Base-by-base conservation (phyloP, 176 grass and related monocot species). In the Musa acuminata region DNA sequence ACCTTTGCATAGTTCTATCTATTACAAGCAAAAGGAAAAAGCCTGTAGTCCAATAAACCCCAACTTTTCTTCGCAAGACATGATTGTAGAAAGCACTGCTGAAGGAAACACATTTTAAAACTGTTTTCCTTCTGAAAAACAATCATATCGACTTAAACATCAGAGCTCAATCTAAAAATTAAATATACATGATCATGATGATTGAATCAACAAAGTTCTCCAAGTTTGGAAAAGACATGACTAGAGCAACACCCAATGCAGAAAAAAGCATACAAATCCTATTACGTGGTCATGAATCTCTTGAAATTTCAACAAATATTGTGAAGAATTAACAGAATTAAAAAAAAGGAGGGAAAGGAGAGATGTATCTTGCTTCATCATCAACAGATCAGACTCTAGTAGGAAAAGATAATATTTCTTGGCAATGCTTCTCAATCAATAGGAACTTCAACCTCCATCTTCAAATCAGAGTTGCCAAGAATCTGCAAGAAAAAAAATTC, bases 381-480 rank as follows among this genome's bases (percentile, higher is more conserved):
- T 43, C 35, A 43, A 43, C 35, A 21, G 48, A 19, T 0, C 16
- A 11, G 67, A 20, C 12, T 13, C 67, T 8, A 70, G 17, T 70
- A 20, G 67, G 21, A 50, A n/a, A 13, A 50, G n/a, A 70, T 14
- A 50, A 1, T 14, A 9, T 17, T 48, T n/a, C 17, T 8, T 16
- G 21, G 62, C 4, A 64, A 64, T 69, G 72, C 64, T 79, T 80
- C 55, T 78, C 81, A 90, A 81, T 96, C 93, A 80, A 92, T 90
- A 21, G 85, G 93, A 83, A 92, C 89, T 82, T 96, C 89, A 58
- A 96, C 93, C 77, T 92, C 93, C 89, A 96, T 92, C 83, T 86
- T 96, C 51, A 90, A 50, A 85, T 92, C 85, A 73, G 87, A 92
- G 79, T 58, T 92, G 80, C 76, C 85, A 69, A 92, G 72, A 75